A percentile compares a stretch with the other conserved stretches of the same genome.
Evolutionary conservation across 1,139 yeast genomes (phyloP).

Genomic region (Wickerhamomyces sp.): DNA sequence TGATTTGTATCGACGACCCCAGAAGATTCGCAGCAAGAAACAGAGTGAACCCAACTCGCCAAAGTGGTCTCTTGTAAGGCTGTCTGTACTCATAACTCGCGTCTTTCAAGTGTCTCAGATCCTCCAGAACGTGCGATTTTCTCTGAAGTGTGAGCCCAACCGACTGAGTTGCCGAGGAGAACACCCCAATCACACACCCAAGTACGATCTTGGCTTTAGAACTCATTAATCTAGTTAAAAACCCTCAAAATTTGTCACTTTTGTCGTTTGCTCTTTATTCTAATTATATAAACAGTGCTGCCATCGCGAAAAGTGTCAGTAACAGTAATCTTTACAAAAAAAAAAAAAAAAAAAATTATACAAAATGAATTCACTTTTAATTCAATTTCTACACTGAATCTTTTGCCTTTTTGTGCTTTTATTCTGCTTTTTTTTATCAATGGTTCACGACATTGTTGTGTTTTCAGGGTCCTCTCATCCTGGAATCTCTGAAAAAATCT

Average conservation of each 20-base stretch:
- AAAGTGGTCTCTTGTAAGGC: conserved; percentile 54
- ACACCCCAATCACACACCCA: conserved; percentile 73
- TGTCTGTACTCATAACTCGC: conserved; percentile 26
- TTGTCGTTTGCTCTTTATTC: neutral
- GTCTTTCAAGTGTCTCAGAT: conserved; percentile 12
- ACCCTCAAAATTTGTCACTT: too few species aligned
- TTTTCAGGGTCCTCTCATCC: conserved; percentile 73
- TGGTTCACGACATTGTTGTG: conserved; percentile 60
- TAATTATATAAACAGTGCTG: too few species aligned
- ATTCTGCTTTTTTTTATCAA: conserved; percentile 1
- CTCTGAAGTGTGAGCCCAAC: conserved; percentile 82
- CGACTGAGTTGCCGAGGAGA: conserved; percentile 79
- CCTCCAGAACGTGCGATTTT: conserved; percentile 59
- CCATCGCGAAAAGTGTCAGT: too few species aligned
- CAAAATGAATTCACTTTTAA: too few species aligned
- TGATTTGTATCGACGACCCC: conserved; percentile 80
- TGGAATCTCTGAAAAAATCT: conserved; percentile 52
- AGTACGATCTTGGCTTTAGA: conserved; percentile 21
- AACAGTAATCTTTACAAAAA: too few species aligned
- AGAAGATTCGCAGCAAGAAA: conserved; percentile 72
- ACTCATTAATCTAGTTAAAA: neutral
- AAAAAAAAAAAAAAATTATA: too few species aligned
- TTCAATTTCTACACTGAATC: too few species aligned
- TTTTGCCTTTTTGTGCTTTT: neutral
- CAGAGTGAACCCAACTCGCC: conserved; percentile 71